Base-by-base conservation (phyloP, 306 rosid genomes). In the Trifolium subterraneum region DNA sequence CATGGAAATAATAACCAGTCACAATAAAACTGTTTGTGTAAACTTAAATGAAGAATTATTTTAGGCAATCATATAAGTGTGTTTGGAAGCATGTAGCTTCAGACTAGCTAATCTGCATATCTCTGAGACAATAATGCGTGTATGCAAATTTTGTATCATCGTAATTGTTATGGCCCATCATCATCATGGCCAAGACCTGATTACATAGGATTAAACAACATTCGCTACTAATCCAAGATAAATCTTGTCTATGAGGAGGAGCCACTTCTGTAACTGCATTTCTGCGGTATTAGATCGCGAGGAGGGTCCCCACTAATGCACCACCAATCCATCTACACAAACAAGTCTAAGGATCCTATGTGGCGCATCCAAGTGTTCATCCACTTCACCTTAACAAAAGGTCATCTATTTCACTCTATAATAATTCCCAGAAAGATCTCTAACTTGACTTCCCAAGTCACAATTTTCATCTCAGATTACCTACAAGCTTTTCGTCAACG, bases 381-480 rank as follows among this genome's bases (percentile, higher is more conserved):
- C 41, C 39, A 14, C 20, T 42, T 66, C 38, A 42, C 13, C 56
- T 23, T 66, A 66, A 51, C 73, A 39, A 41, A 36, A 72, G 12
- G 13, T 45, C 70, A 35, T 10, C 60, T 56, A 56, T 44, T 59
- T 27, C 22, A 60, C 66, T 31, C 23, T 61, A 29, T 14, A n/a
- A 58, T 72, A 36, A 19, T 67, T 4, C 33, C 33, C 33, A 29
- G 6, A 25, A 29, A 29, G 33, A 4, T 29, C 33, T 29, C 33
- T 29, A 29, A 29, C 33, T 29, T 29, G 33, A 4, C 33, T 29
- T 3, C 6, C 33, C 33, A 29, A 29, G 4, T 4, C 33, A 4
- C 56, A 23, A 55, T 15, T 70, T 78, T 14, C 16, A 54, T 70
- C 70, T 55, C 63, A 44, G 52, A 56, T 52, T 63, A 70, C 44